These are phyloP conservation scores for Skeletonema menzelii DNA, from an alignment of 108 stramenopile genomes.

Conservation along the genomic window DNA sequence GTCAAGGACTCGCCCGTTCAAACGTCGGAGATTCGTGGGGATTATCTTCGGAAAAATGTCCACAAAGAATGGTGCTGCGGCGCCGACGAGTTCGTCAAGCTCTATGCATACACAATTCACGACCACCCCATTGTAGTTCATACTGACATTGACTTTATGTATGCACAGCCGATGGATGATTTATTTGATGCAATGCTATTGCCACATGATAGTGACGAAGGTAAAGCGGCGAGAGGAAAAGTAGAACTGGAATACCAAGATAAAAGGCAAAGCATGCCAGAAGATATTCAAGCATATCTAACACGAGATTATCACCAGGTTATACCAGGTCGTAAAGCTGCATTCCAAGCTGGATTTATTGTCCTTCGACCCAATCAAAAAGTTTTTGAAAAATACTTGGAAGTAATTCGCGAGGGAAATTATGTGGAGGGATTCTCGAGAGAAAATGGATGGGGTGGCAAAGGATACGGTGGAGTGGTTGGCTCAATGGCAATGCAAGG, in stretches of 20 bases:
- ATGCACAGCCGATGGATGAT: slow-evolving; percentile 68
- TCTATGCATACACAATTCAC: slow-evolving; percentile 58
- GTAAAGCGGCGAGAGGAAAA: slow-evolving; percentile 37
- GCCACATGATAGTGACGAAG: slow-evolving; percentile 25
- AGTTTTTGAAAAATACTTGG: slow-evolving; percentile 52
- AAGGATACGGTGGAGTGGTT: slow-evolving; percentile 70
- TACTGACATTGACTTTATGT: slow-evolving; percentile 59
- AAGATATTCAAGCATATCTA: slow-evolving; percentile 68
- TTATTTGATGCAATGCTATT: slow-evolving; percentile 74
- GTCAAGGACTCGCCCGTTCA: slow-evolving; percentile 36
- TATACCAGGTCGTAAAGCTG: slow-evolving; percentile 52
- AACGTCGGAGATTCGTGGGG: slow-evolving; percentile 30
- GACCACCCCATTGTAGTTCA: slow-evolving; percentile 58
- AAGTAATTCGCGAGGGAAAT: slow-evolving; percentile 62
- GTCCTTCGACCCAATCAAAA: slow-evolving; percentile 47
- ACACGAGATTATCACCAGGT: slow-evolving; percentile 67
- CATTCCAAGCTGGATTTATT: slow-evolving; percentile 73
- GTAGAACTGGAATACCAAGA: slow-evolving; percentile 58
- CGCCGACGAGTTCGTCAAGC: slow-evolving; percentile 62
- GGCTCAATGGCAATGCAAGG: slow-evolving; percentile 85
- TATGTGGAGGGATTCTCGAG: slow-evolving; percentile 56
- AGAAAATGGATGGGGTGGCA: slow-evolving; percentile 61
- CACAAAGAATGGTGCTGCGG: slow-evolving; percentile 62
- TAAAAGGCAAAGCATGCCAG: slow-evolving; percentile 36
- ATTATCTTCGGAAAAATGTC: slow-evolving; percentile 34